Percentiles rank a stretch among this genome's conserved stretches.
phyloP scores from a whole-genome alignment of 352 stramenopile species.

The Phytophthora macrochlamydospora region DNA sequence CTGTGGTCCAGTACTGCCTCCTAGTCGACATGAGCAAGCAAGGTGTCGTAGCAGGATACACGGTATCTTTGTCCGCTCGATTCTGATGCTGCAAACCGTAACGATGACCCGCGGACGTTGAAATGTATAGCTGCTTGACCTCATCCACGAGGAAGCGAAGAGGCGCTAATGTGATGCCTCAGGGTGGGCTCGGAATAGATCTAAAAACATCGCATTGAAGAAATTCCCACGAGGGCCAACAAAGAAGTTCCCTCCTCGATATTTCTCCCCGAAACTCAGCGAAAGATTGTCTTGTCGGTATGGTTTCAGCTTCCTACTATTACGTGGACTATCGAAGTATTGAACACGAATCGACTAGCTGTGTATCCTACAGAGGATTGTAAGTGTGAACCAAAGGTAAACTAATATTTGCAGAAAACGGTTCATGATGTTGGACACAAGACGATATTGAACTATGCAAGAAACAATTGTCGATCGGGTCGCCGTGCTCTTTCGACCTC shows the following conservation, averaged over 20 bases:
- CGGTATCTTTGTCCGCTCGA: no score
- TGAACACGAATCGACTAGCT: neutral
- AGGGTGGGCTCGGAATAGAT: no score
- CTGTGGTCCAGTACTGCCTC: no score
- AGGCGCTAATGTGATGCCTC: no score
- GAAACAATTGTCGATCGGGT: slow-evolving; percentile 4
- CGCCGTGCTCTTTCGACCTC: neutral
- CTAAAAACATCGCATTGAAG: no score
- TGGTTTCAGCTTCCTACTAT: slow-evolving; percentile 1
- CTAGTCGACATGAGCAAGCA: no score
- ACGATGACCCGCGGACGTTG: no score
- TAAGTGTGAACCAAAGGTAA: neutral
- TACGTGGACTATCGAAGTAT: neutral
- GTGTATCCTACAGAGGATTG: neutral
- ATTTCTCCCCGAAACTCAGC: neutral
- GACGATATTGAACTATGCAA: slow-evolving; percentile 12
- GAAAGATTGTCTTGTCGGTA: neutral
- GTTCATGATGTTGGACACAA: slow-evolving; percentile 6
- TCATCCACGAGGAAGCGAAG: no score
- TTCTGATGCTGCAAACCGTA: no score
- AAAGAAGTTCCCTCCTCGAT: neutral
- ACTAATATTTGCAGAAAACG: neutral
- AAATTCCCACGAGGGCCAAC: no score
- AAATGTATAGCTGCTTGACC: no score
- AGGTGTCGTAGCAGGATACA: no score